phyloP scores from a whole-genome alignment of 73 alveolate species.

The Paramecium sonneborni region DNA sequence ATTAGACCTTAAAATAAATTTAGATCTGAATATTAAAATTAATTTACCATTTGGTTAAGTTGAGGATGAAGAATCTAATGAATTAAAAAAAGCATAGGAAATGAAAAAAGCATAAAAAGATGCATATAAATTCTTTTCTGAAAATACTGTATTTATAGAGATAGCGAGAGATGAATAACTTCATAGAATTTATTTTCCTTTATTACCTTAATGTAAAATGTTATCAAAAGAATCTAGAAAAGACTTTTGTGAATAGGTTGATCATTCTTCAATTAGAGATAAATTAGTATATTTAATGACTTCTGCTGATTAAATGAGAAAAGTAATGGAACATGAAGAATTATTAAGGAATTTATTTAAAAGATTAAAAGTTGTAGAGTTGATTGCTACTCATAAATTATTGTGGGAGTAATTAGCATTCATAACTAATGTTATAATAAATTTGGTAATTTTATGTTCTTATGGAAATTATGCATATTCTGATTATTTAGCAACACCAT shows the following conservation, averaged over 20 bases:
- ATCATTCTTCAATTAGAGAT: constrained; percentile 57
- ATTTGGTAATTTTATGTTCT: constrained; percentile 40
- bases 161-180: constrained; percentile 55
- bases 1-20: not conserved
- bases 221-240: constrained; percentile 46
- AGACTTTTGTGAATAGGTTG: constrained; percentile 59
- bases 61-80: constrained; percentile 40
- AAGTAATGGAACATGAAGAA: constrained; percentile 67
- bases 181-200: constrained; percentile 58
- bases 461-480: constrained; percentile 42
- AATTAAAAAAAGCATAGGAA: constrained; percentile 31
- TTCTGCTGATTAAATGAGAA: constrained; percentile 50
- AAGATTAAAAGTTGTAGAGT: constrained; percentile 40
- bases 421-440: constrained; percentile 22
- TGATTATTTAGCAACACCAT: not conserved
- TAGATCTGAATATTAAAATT: not conserved
- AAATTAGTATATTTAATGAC: constrained; percentile 51
- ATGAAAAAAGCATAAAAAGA: constrained; percentile 29
- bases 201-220: constrained; percentile 64
- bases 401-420: constrained; percentile 66
- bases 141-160: constrained; percentile 49
- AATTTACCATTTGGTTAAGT: not conserved
- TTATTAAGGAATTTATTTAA: constrained; percentile 49
- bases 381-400: constrained; percentile 62
- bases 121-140: constrained; percentile 39